Conservation (phyloP, 116 monocot species). For the Cymodocea nodosa region DNA sequence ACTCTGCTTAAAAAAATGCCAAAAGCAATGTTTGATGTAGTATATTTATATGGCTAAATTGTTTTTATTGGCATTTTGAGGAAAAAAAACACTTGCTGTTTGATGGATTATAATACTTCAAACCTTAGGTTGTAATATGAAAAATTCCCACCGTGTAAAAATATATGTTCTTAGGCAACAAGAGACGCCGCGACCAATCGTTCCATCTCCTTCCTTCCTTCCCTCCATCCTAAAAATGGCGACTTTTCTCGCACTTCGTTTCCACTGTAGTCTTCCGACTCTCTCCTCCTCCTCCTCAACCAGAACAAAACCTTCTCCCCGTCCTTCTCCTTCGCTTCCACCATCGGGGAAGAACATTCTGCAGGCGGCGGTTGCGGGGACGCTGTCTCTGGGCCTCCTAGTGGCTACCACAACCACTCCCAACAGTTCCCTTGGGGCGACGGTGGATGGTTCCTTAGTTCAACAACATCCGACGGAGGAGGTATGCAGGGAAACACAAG, state of each 20-base stretch:
- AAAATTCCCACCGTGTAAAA: no score
- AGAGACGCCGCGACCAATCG: not conserved
- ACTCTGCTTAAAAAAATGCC: no score
- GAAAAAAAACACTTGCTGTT: no score
- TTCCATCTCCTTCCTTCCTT: not conserved
- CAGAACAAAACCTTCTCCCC: not conserved
- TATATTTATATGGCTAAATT: no score
- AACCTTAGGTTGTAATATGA: no score
- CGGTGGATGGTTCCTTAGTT: not conserved
- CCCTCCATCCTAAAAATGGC: not conserved
- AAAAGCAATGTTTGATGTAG: no score
- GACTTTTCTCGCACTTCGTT: not conserved
- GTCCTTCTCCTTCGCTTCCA: not conserved
- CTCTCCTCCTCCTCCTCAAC: not conserved
- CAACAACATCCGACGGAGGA: not conserved
- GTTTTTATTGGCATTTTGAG: no score
- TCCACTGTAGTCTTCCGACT: not conserved
- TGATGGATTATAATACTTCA: no score
- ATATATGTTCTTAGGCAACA: no score
- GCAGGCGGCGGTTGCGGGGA: not conserved
- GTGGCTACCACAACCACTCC: no score
- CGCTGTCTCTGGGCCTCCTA: slow-evolving; percentile 1
- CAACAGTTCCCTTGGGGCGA: not conserved
- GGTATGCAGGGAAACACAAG: slow-evolving; percentile 10
- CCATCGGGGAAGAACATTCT: not conserved